Conservation (phyloP, 345 rosid species). For the Acer yangbiense region DNA sequence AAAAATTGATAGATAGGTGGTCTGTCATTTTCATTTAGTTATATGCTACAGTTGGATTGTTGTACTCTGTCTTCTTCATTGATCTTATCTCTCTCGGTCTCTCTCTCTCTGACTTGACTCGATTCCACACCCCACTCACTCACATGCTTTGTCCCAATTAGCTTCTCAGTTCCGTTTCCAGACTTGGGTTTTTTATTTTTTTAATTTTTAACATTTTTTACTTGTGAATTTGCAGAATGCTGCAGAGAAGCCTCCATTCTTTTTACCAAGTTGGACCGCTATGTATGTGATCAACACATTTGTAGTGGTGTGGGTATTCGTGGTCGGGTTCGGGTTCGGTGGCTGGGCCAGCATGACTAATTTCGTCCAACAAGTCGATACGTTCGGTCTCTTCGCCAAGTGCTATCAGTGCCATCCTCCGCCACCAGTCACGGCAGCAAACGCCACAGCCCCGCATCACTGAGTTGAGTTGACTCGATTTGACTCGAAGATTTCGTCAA, state of each 20-base stretch:
- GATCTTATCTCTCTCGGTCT: conserved; percentile 37
- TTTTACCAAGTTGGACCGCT: conserved; percentile 88
- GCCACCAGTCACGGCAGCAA: conserved; percentile 35
- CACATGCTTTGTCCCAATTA: neutral
- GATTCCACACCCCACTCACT: neutral
- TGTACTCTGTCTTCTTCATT: conserved; percentile 19
- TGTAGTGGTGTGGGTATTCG: conserved; percentile 76
- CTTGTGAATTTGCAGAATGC: conserved; percentile 61
- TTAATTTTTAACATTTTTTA: neutral
- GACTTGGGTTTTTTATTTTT: neutral
- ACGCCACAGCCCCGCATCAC: conserved; percentile 35
- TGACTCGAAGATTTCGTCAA: neutral
- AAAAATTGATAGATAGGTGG: conserved; percentile 39
- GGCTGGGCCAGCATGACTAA: conserved; percentile 99
- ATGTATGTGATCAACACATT: conserved; percentile 78
- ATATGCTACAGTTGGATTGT: conserved; percentile 36
- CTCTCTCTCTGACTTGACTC: conserved; percentile 31
- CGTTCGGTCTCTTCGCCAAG: conserved; percentile 93
- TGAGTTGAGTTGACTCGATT: conserved; percentile 21
- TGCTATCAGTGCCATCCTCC: conserved; percentile 98
- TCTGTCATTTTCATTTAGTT: conserved; percentile 54
- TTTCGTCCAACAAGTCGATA: conserved; percentile 80
- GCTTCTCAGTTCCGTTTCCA: neutral
- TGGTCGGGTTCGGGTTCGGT: conserved; percentile 95
- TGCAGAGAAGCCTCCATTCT: conserved; percentile 90